A percentile compares a stretch with the other conserved stretches of the same genome.
phyloP scores from a whole-genome alignment of 2,329 filamentous ascomycete species.

The Gremmenia infestans region DNA sequence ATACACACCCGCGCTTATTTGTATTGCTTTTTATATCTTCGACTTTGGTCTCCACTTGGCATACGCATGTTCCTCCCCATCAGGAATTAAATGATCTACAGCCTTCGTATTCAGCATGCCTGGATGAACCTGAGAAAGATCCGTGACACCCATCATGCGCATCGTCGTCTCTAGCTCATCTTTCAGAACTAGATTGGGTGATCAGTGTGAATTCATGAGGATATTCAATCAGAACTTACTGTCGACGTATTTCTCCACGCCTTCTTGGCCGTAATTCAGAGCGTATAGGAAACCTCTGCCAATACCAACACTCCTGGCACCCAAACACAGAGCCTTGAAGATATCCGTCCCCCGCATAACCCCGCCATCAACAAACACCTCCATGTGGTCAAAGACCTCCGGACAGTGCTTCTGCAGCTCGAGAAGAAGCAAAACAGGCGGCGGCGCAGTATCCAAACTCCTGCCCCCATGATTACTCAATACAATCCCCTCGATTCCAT shows the following conservation, averaged over 20 bases:
- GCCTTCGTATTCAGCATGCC: slow-evolving; percentile 54
- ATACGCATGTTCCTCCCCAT: slow-evolving; percentile 40
- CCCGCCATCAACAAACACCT: slow-evolving; percentile 61
- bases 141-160: slow-evolving; percentile 59
- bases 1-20: background rate
- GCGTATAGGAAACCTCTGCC: slow-evolving; percentile 57
- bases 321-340: slow-evolving; percentile 61
- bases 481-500: slow-evolving; percentile 62
- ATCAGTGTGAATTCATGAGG: slow-evolving; percentile 3
- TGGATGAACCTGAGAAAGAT: slow-evolving; percentile 54
- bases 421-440: slow-evolving; percentile 54
- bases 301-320: slow-evolving; percentile 58
- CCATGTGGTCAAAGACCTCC: slow-evolving; percentile 52
- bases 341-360: slow-evolving; percentile 62
- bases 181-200: slow-evolving; percentile 38
- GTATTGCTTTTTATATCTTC: slow-evolving; percentile 20
- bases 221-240: slow-evolving; percentile 38
- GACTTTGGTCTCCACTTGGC: slow-evolving; percentile 33
- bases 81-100: slow-evolving; percentile 43
- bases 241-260: slow-evolving; percentile 48
- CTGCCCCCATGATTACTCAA: slow-evolving; percentile 68
- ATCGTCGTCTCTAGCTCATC: slow-evolving; percentile 64
- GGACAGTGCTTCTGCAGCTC: slow-evolving; percentile 60
- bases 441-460: slow-evolving; percentile 44
- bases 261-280: slow-evolving; percentile 56